These are phyloP conservation scores for Ogataea trehaloabstinens DNA, from an alignment of 805 yeast species.

Conservation along the genomic window DNA sequence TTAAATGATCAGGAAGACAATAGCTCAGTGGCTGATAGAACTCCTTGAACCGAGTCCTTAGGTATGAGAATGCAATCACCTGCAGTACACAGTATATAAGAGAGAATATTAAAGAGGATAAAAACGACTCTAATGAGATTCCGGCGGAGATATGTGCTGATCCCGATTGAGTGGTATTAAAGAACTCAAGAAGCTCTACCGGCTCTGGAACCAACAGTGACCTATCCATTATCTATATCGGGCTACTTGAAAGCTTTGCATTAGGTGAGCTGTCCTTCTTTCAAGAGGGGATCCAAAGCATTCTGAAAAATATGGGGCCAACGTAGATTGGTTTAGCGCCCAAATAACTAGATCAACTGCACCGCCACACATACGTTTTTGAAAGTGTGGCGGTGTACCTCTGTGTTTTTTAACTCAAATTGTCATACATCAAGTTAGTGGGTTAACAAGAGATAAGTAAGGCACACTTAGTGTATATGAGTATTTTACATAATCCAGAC, in stretches of 20 bases:
- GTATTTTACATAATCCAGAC: too few species aligned
- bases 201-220: conserved; percentile 4
- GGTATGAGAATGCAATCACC: conserved; percentile 37
- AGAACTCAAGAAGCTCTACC: conserved; percentile 18
- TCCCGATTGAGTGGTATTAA: conserved; percentile 21
- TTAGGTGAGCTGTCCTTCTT: too few species aligned
- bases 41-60: conserved; percentile 34
- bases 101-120: conserved; percentile 56
- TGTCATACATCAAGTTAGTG: not conserved
- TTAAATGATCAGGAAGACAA: conserved; percentile 39
- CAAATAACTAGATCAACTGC: too few species aligned
- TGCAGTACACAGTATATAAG: conserved; percentile 54
- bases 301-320: too few species aligned
- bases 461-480: too few species aligned
- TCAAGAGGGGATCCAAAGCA: too few species aligned
- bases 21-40: conserved; percentile 57
- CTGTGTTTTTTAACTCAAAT: not conserved
- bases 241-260: too few species aligned
- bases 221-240: not conserved
- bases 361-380: not conserved
- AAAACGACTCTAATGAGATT: conserved; percentile 52
- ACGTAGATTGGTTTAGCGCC: too few species aligned
- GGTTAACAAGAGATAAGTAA: too few species aligned
- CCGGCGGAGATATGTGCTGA: conserved; percentile 40
- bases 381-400: not conserved